Percentiles rank a stretch among this genome's conserved stretches.
These are phyloP conservation scores for Candida hispaniensis DNA, from an alignment of 805 yeast genomes.

Conservation along the genomic window DNA sequence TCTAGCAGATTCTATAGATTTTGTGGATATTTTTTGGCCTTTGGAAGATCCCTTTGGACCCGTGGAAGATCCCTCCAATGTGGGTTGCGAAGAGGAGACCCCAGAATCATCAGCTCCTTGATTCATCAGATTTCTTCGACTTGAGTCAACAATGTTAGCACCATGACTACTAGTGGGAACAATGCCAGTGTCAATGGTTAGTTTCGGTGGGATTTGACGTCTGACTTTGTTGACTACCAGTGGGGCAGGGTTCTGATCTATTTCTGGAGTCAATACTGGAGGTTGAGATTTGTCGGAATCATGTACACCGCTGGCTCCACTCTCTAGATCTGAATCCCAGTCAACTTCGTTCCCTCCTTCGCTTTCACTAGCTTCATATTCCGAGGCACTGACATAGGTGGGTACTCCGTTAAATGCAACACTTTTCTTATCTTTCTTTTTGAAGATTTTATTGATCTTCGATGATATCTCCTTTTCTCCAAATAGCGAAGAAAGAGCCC, in stretches of 20 bases:
- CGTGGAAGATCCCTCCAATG: too few relatives aligned
- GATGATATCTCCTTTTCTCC: constrained; percentile 17
- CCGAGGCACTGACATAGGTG: constrained; percentile 24
- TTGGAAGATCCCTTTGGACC: too few relatives aligned
- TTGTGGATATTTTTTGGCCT: too few relatives aligned
- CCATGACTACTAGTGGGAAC: too few relatives aligned
- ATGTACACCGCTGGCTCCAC: constrained; percentile 14
- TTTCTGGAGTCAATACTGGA: constrained; percentile 13
- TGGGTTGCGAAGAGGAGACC: too few relatives aligned
- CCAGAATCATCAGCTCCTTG: too few relatives aligned
- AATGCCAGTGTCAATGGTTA: constrained; percentile 9
- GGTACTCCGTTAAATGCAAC: constrained; percentile 20
- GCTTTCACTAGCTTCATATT: constrained; percentile 23
- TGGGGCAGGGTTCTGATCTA: constrained; percentile 10
- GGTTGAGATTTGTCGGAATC: constrained; percentile 12
- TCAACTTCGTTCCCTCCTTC: constrained; percentile 20
- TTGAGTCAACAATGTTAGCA: too few relatives aligned
- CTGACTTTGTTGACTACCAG: constrained; percentile 14
- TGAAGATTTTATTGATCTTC: constrained; percentile 14
- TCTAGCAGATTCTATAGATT: too few relatives aligned
- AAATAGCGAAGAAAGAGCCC: constrained; percentile 6
- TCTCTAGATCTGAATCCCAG: constrained; percentile 17
- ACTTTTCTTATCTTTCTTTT: constrained; percentile 16
- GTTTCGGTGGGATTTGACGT: constrained; percentile 9
- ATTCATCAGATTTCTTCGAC: too few relatives aligned